A percentile compares a stretch with the other conserved stretches of the same genome.
phyloP scores from a whole-genome alignment of 163 green algal species.

The Volvox carteri region DNA sequence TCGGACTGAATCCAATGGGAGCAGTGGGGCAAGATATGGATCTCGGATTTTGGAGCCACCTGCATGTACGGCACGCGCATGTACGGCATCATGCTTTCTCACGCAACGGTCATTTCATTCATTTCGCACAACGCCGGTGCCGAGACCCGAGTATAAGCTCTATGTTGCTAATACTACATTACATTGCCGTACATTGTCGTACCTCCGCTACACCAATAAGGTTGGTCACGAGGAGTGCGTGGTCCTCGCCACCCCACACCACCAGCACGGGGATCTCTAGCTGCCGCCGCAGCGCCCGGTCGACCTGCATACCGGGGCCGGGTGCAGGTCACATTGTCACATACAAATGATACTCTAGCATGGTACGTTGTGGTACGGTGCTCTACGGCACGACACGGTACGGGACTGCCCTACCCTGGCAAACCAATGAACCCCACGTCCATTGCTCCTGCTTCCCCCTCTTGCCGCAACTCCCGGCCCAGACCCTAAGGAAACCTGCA shows the following conservation, averaged over 20 bases:
- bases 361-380: neutral
- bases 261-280: constrained; percentile 42
- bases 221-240: constrained; percentile 7
- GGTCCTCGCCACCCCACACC: constrained; percentile 46
- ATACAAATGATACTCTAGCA: neutral
- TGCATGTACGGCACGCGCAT: neutral
- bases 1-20: constrained; percentile 52
- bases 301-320: constrained; percentile 5
- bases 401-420: too few species aligned
- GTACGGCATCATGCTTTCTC: too few species aligned
- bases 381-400: neutral
- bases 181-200: too few species aligned
- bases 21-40: constrained; percentile 35
- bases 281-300: constrained; percentile 18
- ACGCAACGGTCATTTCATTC: too few species aligned
- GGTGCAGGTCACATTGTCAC: neutral
- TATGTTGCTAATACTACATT: too few species aligned
- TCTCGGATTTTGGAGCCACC: constrained; percentile 26
- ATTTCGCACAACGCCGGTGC: too few species aligned
- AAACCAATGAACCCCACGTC: too few species aligned
- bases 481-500: too few species aligned
- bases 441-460: too few species aligned
- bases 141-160: too few species aligned
- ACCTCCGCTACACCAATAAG: neutral
- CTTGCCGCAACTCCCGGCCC: too few species aligned